Conservation (phyloP, 805 yeast genomes). For the Blastobotrys terrestris region DNA sequence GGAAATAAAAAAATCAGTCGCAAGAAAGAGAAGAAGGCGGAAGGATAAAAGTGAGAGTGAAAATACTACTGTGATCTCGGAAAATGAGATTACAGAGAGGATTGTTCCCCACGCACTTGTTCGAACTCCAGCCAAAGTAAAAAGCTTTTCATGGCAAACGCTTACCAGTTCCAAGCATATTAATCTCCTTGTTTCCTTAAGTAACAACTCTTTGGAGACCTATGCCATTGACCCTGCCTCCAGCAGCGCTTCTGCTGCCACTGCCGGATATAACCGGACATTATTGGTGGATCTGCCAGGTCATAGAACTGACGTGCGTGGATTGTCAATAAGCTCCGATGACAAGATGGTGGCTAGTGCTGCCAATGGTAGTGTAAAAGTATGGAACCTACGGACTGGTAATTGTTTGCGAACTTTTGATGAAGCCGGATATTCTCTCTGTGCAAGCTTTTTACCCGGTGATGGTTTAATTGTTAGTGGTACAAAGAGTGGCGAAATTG, state of each 20-base stretch:
- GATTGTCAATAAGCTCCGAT: slow-evolving; percentile 77
- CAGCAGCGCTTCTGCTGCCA: slow-evolving; percentile 35
- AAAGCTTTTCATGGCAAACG: slow-evolving; percentile 56
- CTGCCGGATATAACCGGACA: slow-evolving; percentile 33
- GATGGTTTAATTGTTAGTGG: slow-evolving; percentile 83
- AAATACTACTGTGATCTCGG: slow-evolving; percentile 36
- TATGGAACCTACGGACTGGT: slow-evolving; percentile 74
- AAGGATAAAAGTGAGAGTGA: slow-evolving; percentile 53
- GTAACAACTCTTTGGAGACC: slow-evolving; percentile 71
- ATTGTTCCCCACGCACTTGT: slow-evolving; percentile 65
- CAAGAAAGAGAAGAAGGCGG: slow-evolving; percentile 71
- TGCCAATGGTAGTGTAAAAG: slow-evolving; percentile 79
- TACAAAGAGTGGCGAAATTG: slow-evolving; percentile 78
- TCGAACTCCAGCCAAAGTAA: slow-evolving; percentile 58
- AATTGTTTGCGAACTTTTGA: slow-evolving; percentile 74
- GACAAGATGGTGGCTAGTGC: slow-evolving; percentile 79
- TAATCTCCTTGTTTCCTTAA: slow-evolving; percentile 58
- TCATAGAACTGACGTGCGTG: slow-evolving; percentile 83
- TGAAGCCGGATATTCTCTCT: slow-evolving; percentile 80
- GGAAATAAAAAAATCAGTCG: slow-evolving; percentile 71
- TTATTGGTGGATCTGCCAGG: slow-evolving; percentile 71
- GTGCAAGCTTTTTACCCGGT: slow-evolving; percentile 82
- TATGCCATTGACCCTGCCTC: slow-evolving; percentile 48
- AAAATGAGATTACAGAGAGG: slow-evolving; percentile 29
- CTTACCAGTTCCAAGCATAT: slow-evolving; percentile 35